phyloP scores from a whole-genome alignment of 495 filamentous ascomycete species.

The Tuber melanosporum region DNA sequence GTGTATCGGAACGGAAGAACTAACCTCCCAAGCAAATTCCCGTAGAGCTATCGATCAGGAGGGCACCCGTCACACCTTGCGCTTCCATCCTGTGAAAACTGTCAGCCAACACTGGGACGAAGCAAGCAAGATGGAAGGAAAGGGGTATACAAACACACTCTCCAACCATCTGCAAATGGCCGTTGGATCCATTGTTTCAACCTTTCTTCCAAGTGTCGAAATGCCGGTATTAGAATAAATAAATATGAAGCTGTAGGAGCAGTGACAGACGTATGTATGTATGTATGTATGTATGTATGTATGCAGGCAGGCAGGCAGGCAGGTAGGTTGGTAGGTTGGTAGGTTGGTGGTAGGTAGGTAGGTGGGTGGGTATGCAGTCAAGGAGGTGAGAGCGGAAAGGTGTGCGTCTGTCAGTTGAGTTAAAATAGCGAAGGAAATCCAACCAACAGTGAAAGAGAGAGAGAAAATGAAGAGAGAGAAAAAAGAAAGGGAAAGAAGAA shows the following conservation, averaged over 20 bases:
- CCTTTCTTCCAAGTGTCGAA: background rate
- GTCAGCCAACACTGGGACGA: background rate
- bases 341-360: too few relatives aligned
- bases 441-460: constrained; percentile 5
- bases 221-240: background rate
- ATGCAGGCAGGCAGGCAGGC: background rate
- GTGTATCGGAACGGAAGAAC: background rate
- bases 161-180: constrained; percentile 40
- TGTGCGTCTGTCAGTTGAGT: constrained; percentile 4
- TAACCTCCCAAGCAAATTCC: constrained; percentile 42
- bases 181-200: constrained; percentile 33
- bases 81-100: constrained; percentile 36
- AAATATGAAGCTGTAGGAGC: background rate
- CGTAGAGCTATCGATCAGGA: constrained; percentile 38
- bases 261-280: background rate
- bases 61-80: constrained; percentile 39
- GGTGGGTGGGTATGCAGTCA: background rate
- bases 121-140: background rate
- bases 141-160: constrained; percentile 26
- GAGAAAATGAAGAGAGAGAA: background rate
- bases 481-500: background rate
- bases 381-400: background rate
- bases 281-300: background rate
- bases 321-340: too few relatives aligned
- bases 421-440: constrained; percentile 5